These are phyloP conservation scores for Zymoseptoria crescenta DNA, from an alignment of 2,329 filamentous ascomycete genomes.

Conservation along the genomic window DNA sequence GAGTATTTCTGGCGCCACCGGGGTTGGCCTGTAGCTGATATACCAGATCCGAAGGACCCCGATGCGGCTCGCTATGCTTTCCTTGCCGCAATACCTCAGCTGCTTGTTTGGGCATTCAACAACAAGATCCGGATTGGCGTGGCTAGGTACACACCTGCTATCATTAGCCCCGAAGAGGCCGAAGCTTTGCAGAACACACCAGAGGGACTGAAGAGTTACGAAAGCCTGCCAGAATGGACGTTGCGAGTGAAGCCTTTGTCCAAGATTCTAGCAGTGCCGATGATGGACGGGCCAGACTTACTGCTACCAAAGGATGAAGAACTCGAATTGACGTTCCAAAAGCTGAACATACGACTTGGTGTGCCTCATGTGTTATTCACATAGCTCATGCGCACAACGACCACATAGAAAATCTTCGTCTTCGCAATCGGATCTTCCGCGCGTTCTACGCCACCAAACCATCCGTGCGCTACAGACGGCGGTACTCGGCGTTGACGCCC, in stretches of 20 bases:
- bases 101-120: conserved; percentile 7
- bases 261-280: neutral
- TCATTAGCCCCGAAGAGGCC: conserved; percentile 4
- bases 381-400: neutral
- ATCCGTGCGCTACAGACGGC: neutral
- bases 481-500: neutral
- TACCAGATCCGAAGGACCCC: conserved; percentile 2
- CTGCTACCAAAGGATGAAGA: neutral
- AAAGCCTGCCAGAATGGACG: conserved; percentile 2
- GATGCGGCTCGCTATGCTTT: conserved; percentile 4
- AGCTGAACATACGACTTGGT: conserved; percentile 2
- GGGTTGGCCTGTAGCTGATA: conserved; percentile 4
- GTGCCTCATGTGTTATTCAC: conserved; percentile 3
- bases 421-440: neutral
- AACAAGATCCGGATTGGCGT: conserved; percentile 3
- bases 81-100: conserved; percentile 1
- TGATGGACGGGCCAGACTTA: neutral
- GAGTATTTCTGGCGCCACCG: conserved; percentile 5
- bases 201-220: neutral
- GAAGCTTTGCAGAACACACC: conserved; percentile 3
- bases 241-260: neutral
- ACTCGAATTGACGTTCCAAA: neutral
- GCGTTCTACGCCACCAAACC: neutral
- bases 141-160: conserved; percentile 2
- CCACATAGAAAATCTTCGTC: neutral